Conservation (phyloP, 2,329 filamentous ascomycete genomes). For the Neopestalotiopsis sp. region DNA sequence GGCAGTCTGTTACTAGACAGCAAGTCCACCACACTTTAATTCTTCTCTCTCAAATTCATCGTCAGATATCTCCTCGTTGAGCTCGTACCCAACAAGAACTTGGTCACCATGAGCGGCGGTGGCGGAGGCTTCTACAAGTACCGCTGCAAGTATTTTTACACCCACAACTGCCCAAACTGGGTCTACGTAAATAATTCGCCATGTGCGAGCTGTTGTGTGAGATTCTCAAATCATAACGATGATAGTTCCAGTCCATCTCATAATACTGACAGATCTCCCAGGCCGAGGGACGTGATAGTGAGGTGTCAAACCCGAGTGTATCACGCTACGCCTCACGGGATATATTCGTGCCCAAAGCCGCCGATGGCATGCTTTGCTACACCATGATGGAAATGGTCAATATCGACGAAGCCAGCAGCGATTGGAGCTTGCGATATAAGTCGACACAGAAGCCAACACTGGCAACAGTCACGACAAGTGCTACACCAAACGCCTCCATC, state of each 20-base stretch:
- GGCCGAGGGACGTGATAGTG: conserved; percentile 56
- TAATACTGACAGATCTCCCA: conserved; percentile 28
- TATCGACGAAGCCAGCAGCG: conserved; percentile 41
- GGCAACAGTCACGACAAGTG: conserved; percentile 29
- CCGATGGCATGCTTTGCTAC: conserved; percentile 53
- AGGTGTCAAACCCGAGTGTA: conserved; percentile 35
- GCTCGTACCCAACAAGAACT: neutral
- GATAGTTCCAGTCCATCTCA: neutral
- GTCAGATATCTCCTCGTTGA: neutral
- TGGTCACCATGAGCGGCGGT: conserved; percentile 43
- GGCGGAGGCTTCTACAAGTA: conserved; percentile 54
- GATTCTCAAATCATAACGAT: conserved; percentile 27
- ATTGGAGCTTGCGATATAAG: conserved; percentile 45
- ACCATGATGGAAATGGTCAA: conserved; percentile 52
- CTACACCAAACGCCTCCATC: conserved; percentile 7
- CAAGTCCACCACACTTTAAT: neutral
- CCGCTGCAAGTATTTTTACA: conserved; percentile 60
- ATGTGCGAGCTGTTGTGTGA: conserved; percentile 56
- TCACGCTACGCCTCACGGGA: conserved; percentile 42
- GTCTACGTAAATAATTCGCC: conserved; percentile 58
- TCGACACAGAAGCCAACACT: conserved; percentile 26
- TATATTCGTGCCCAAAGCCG: conserved; percentile 51
- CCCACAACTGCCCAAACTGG: conserved; percentile 59
- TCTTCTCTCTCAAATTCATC: too few species aligned
- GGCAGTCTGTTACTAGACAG: conserved; percentile 6